These are phyloP conservation scores for Cutaneotrichosporon sp. DNA, from an alignment of 1,284 basidiomycete genomes.

Conservation along the genomic window DNA sequence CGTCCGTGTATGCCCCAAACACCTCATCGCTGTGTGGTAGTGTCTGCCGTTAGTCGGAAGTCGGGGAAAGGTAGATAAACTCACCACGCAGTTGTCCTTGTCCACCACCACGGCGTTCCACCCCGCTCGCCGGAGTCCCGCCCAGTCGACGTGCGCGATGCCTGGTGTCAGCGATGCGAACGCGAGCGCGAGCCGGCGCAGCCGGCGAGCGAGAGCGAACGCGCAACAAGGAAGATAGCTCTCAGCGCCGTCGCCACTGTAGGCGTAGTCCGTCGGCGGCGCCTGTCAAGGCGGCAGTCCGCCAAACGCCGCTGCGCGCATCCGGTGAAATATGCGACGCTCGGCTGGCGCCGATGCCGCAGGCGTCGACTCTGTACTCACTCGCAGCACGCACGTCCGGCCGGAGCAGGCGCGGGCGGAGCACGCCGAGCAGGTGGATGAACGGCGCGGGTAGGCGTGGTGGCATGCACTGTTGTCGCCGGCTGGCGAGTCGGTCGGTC, in stretches of 20 bases:
- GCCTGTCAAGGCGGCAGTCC: too few species aligned
- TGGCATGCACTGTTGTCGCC: constrained; percentile 14
- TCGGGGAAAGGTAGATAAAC: constrained; percentile 26
- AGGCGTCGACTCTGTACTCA: constrained; percentile 47
- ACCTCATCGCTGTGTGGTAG: constrained; percentile 65
- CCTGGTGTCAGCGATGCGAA: constrained; percentile 52
- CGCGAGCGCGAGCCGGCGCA: not conserved
- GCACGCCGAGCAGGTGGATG: constrained; percentile 65
- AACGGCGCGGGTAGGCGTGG: constrained; percentile 61
- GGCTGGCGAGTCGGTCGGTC: too few species aligned
- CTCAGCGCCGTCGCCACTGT: too few species aligned
- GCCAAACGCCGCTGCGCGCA: too few species aligned
- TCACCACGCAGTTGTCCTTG: constrained; percentile 93
- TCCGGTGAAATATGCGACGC: too few species aligned
- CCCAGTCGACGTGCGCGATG: constrained; percentile 81
- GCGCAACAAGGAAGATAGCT: too few species aligned
- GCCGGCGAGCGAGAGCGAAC: too few species aligned
- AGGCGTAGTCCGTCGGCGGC: too few species aligned
- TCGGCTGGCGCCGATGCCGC: too few species aligned
- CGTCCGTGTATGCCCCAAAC: constrained; percentile 68
- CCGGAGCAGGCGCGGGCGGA: constrained; percentile 67
- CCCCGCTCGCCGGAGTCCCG: constrained; percentile 66
- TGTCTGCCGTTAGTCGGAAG: constrained; percentile 54
- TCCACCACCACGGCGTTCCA: constrained; percentile 87
- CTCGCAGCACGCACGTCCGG: constrained; percentile 70